Base-by-base conservation (phyloP, 768 basidiomycete genomes). In the Collybiopsis luxurians region DNA sequence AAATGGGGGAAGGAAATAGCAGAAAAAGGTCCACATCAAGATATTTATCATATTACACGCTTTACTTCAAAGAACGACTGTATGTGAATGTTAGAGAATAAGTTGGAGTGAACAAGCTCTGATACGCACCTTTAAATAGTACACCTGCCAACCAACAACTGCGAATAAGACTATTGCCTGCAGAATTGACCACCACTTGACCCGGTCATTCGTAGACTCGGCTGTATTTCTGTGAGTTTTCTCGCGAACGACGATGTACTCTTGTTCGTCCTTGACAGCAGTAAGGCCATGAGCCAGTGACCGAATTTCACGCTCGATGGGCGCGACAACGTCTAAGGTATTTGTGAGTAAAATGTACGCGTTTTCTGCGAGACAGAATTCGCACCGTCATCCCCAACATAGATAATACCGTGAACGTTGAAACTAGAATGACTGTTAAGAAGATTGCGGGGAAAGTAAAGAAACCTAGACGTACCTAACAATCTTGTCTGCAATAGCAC, bases 171-270 rank as follows among this genome's bases (percentile, higher is more conserved):
- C 89, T 39, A 91, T 67, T 3, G 90, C 81, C 71, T 99, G 97
- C 6, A 94, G 69, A 59, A 99, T 87, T 2, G 94, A 95, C 97
- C 97, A 99, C 94, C 94, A 98, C 75, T 98, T 98, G 53, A 99
- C 96, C 38, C 97, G 86, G 38, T 89, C 82, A 69, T 98, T 98
- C 19, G 92, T 92, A 1, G 84, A 96, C 78, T 91, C 92, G 9
- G 92, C 89, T 50, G 97, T 99, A 70, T 98, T 92, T 54, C 97
- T 80, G 71, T 99, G 97, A 40, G 87, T 87, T 58, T 82, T 81
- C 72, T 99, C 97, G 49, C 97, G 83, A 27, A 98, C 87, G 30
- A 96, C 90, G 60, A 99, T 95, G 73, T 99, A 99, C 72, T 98
- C 97, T 69, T 98, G 96, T 70, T 99, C 97, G 66, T 99, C 97